Base-by-base conservation (phyloP, 345 rosid species). In the Psidium guajava region DNA sequence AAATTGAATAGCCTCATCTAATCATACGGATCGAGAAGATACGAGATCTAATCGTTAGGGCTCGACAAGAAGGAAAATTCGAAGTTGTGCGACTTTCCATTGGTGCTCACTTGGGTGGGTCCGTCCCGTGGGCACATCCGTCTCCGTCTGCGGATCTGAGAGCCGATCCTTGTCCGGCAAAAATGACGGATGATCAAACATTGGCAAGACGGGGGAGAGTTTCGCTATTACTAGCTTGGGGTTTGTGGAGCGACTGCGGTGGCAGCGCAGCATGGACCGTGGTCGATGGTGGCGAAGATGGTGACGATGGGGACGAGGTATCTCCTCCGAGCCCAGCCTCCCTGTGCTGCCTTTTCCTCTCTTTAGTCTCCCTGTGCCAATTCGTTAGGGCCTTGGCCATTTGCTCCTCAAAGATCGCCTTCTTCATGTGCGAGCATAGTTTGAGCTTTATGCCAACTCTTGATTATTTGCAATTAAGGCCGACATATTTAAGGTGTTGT, bases 401-500 rank as follows among this genome's bases (percentile, higher is more conserved):
- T 87, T 93, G 95, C 86, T 93, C 93, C 82, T 92, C 94, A 55
- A 93, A 93, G 56, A 93, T 91, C 58, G 92, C 73, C 57, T 84
- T 88, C 86, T 93, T 93, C 94, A 93, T 93, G 89, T 92, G 84
- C 2, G 40, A 6, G 57, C 21, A 75, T 82, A 1, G 51, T 52
- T 27, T 32, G 75, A 28, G 75, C 22, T 64, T 64, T 16, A 11
- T 28, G 2, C 22, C 22, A 0, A 64, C 12, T 16, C 47, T 69
- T 32, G 24, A 20, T 69, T 69, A 18, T 69, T 69, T 36, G 77
- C 13, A 18, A 32, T 69, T 11, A 49, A 49, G 3, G 74, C 42
- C 22, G 1, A 28, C 36, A 6, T 18, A 18, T 0, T 0, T 36
- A 32, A 8, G 47, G 24, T 32, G 7, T 4, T 8, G 44, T n/a